Percentiles rank a stretch among this genome's conserved stretches.
phyloP scores from a whole-genome alignment of 768 basidiomycete genomes.

The Glaciozyma martinii region DNA sequence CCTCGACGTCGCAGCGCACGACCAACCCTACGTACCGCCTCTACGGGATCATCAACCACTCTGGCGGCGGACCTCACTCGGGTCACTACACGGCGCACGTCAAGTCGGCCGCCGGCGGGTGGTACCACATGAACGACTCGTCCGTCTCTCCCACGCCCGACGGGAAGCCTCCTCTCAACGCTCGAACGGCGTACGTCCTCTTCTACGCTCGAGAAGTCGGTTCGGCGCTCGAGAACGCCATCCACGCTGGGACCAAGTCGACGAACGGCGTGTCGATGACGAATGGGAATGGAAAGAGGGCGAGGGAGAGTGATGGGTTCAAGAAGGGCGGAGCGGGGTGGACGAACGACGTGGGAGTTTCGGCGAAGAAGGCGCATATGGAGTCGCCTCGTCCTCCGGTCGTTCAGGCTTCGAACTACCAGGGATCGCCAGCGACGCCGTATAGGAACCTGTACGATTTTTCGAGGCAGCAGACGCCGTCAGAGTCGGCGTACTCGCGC shows the following conservation, averaged over 20 bases:
- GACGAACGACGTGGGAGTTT: not conserved
- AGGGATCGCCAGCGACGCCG: too few relatives aligned
- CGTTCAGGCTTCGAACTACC: too few relatives aligned
- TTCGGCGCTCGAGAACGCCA: not conserved
- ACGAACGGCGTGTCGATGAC: not conserved
- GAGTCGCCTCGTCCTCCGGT: too few relatives aligned
- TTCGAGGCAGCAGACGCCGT: too few relatives aligned
- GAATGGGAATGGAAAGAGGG: not conserved
- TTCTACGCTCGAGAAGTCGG: slow-evolving; percentile 72
- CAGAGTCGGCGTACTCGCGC: too few relatives aligned
- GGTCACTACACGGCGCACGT: slow-evolving; percentile 91
- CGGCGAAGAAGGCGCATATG: not conserved
- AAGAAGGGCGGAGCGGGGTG: not conserved
- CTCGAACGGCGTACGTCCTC: slow-evolving; percentile 82
- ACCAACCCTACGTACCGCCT: slow-evolving; percentile 67
- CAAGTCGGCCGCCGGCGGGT: slow-evolving; percentile 57
- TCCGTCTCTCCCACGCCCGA: slow-evolving; percentile 46
- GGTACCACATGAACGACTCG: slow-evolving; percentile 95
- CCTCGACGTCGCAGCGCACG: not conserved
- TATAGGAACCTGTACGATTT: too few relatives aligned
- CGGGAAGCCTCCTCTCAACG: slow-evolving; percentile 46
- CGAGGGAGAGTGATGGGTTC: slow-evolving; percentile 2
- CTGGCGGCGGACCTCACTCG: slow-evolving; percentile 82
- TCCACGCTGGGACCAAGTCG: not conserved
- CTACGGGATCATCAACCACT: slow-evolving; percentile 87